Base-by-base conservation (phyloP, 176 grass and related monocot genomes). In the Phyllostachys edulis region DNA sequence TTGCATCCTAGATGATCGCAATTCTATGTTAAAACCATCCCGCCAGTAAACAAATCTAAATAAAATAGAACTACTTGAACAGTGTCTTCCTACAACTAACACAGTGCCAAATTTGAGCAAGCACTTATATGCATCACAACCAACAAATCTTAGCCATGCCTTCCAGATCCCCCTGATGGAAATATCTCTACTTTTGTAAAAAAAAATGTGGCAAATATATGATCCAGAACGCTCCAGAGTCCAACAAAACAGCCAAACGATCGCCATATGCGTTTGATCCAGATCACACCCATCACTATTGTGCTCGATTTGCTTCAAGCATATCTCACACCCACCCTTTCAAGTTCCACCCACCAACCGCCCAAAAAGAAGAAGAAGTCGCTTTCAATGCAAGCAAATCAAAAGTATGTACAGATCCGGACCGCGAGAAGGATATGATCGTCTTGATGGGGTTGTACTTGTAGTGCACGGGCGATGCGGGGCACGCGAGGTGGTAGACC, bases 401-500 rank as follows among this genome's bases (percentile, higher is more conserved):
- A 87, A 87, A 29, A 75, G 16, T 52, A 73, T 15, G 26, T 63
- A n/a, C 42, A 87, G 85, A 87, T 87, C 85, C 74, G 34, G 55
- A 45, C 29, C 3, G 23, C 16, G 13, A 51, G 21, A 82, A 92
- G 91, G 91, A 92, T 92, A 92, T 92, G 77, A 92, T 90, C 4
- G 91, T 92, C 88, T 95, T 95, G 88, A 95, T 90, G 37, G 93
- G 93, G 59, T 95, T 95, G 67, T 89, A 92, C 78, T 95, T 95
- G 90, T 95, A 95, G 89, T 92, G 91, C 45, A 95, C 91, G 0
- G 93, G 93, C 37, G 93, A 93, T 18, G 93, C 90, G 42, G 93
- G 93, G 82, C 93, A 95, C 64, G 93, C 93, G 73, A 97, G 92
- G 66, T 97, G 95, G 82, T 97, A 97, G 84, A 94, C 92, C 89